Percentiles rank a stretch among this genome's conserved stretches.
phyloP scores from a whole-genome alignment of 805 yeast species.

The Kodamaea lidongshanica region DNA sequence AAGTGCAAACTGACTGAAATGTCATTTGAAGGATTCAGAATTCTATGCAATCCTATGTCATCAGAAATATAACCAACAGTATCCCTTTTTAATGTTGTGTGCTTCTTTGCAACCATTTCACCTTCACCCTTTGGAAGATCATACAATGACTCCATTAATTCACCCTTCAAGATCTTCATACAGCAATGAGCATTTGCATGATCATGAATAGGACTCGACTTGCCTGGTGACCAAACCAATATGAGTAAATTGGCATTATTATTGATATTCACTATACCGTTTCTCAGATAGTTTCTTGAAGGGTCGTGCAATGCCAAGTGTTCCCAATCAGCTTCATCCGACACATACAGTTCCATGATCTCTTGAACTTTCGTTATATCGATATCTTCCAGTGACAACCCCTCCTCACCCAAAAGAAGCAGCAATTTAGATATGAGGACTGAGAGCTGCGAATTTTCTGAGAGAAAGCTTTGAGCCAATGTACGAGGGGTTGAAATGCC shows the following conservation, averaged over 20 bases:
- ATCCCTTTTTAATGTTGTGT: conserved; percentile 28
- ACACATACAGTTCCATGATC: conserved; percentile 43
- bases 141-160: conserved; percentile 51
- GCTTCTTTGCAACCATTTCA: conserved; percentile 18
- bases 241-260: conserved; percentile 61
- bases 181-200: conserved; percentile 75
- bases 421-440: too few relatives aligned
- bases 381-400: conserved; percentile 42
- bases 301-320: conserved; percentile 51
- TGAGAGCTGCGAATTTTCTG: too few relatives aligned
- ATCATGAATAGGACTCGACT: conserved; percentile 61
- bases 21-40: conserved; percentile 42
- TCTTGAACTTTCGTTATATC: conserved; percentile 43
- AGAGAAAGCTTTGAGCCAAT: too few relatives aligned
- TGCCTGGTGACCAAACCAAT: conserved; percentile 66
- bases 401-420: too few relatives aligned
- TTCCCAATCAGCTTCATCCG: conserved; percentile 51
- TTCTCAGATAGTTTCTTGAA: conserved; percentile 49
- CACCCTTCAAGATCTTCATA: conserved; percentile 62
- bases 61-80: conserved; percentile 64
- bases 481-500: too few relatives aligned
- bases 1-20: conserved; percentile 61
- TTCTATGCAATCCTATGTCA: conserved; percentile 58
- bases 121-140: conserved; percentile 38
- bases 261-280: conserved; percentile 71